Percentiles rank a stretch among this genome's conserved stretches.
Conservation (phyloP, 2,329 filamentous ascomycete species). For the Diaporthe ilicicola region DNA sequence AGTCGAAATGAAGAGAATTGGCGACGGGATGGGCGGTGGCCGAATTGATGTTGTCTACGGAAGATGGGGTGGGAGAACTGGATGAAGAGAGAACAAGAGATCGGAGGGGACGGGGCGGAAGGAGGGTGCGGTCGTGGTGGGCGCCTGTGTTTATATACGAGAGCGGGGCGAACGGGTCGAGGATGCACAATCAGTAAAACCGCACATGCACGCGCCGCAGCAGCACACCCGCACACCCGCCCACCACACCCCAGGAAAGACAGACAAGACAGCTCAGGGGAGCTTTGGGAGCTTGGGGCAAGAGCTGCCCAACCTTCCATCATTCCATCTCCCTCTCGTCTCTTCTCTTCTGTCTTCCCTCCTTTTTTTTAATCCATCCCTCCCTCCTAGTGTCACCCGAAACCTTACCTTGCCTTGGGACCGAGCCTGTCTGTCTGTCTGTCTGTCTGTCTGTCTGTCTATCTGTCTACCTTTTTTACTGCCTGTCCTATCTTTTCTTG, state of each 20-base stretch:
- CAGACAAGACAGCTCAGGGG: background rate
- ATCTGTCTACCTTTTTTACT: constrained; percentile 6
- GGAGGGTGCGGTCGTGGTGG: constrained; percentile 62
- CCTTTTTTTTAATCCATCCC: background rate
- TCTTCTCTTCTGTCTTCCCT: background rate
- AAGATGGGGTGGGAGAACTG: constrained; percentile 38
- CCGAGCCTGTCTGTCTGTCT: background rate
- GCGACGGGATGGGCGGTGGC: constrained; percentile 34
- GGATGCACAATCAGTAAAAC: constrained; percentile 64
- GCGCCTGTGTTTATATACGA: constrained; percentile 68
- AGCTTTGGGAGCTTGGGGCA: constrained; percentile 11
- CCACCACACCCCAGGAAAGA: background rate
- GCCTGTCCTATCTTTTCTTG: background rate
- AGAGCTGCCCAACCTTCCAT: constrained; percentile 17
- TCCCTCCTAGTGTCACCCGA: background rate
- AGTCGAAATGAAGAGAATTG: constrained; percentile 32
- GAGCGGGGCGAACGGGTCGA: constrained; percentile 51
- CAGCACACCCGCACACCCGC: background rate
- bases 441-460: background rate
- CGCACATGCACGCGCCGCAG: constrained; percentile 7
- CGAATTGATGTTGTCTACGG: constrained; percentile 40
- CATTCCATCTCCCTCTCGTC: background rate
- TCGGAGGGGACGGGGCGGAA: constrained; percentile 51
- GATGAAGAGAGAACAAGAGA: constrained; percentile 41
- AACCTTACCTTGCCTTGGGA: constrained; percentile 7